Evolutionary conservation across 1,284 basidiomycete genomes (phyloP), one percentile per base, ranked within the genome.

Genomic region (Ganoderma meredithae): DNA sequence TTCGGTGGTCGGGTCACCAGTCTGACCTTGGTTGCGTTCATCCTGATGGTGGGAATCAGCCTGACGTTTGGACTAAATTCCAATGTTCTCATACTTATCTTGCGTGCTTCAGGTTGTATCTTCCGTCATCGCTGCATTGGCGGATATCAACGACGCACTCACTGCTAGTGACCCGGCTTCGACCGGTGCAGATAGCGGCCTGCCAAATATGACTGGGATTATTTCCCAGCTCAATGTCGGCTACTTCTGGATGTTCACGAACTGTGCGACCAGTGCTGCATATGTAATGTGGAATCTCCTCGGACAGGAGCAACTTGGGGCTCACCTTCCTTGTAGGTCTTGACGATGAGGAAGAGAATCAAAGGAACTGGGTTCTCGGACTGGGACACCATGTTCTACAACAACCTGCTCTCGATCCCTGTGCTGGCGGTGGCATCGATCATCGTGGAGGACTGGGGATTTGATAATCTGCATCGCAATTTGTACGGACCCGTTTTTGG

Each of bases 351-450:
- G 71, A 99, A 98, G 81, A 88, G 94, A 68, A 99, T 99, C 85
- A 99, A 99, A 84, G 80, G 88, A 53, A 99, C 96, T n/a, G 95
- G 95, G 49, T 99, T 99, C 84, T 97, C 96, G 70, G 97, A 99
- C 79, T 98, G 96, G 97, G 98, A 99, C 79, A 94, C 97, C 33
- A 99, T 99, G 97, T 98, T 96, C 83, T 99, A 99, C 85, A 99
- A 98, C 85, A 99, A 99, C 81, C 81, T 99, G 63, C 85, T 99
- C 61, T 98, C 95, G 43, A 96, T 99, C 74, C 96, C 98, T 53
- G 90, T 99, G 44, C 85, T 99, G 53, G 84, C 89, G 49, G 74
- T 96, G 68, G 95, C 93, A 78, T 98, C 96, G 17, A 77, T 99
- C 71, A 74, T 97, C 64, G 83, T 93, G 49, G 98, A 99, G 81